Percentiles rank a stretch among this genome's conserved stretches.
phyloP scores from a whole-genome alignment of 2,329 filamentous ascomycete genomes.

The Truncatella angustata region DNA sequence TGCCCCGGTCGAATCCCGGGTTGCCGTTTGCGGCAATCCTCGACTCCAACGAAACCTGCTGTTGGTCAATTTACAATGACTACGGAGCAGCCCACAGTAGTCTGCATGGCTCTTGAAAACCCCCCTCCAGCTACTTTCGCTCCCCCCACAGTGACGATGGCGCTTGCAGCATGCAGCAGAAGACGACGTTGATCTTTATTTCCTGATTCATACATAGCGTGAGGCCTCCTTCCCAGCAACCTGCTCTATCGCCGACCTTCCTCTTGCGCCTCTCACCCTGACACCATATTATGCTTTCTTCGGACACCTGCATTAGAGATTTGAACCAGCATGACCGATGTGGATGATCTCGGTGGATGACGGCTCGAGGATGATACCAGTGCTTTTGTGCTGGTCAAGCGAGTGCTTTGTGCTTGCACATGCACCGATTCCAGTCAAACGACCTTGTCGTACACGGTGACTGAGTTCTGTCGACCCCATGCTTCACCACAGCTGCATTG shows the following conservation, averaged over 20 bases:
- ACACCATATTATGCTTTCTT: not conserved
- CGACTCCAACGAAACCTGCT: not conserved
- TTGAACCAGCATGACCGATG: too few relatives aligned
- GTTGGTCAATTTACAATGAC: conserved; percentile 1
- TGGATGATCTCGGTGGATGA: too few relatives aligned
- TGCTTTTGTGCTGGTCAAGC: too few relatives aligned
- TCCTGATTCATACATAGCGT: conserved; percentile 6
- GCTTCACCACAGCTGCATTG: not conserved
- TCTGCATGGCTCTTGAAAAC: not conserved
- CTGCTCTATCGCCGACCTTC: not conserved
- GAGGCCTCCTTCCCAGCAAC: conserved; percentile 5
- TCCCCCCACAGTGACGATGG: not conserved
- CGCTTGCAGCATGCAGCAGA: not conserved
- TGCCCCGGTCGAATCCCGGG: not conserved
- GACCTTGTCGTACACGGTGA: not conserved
- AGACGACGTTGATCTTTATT: not conserved
- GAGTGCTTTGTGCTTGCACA: not conserved
- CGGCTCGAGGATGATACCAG: too few relatives aligned
- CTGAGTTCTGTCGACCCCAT: not conserved
- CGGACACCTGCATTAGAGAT: too few relatives aligned
- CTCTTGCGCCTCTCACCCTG: not conserved
- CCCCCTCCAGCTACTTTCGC: not conserved
- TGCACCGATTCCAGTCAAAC: not conserved
- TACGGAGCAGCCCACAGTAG: too few relatives aligned
- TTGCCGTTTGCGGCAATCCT: conserved; percentile 3